Base-by-base conservation (phyloP, 2,329 filamentous ascomycete species). In the Fusarium clavum region DNA sequence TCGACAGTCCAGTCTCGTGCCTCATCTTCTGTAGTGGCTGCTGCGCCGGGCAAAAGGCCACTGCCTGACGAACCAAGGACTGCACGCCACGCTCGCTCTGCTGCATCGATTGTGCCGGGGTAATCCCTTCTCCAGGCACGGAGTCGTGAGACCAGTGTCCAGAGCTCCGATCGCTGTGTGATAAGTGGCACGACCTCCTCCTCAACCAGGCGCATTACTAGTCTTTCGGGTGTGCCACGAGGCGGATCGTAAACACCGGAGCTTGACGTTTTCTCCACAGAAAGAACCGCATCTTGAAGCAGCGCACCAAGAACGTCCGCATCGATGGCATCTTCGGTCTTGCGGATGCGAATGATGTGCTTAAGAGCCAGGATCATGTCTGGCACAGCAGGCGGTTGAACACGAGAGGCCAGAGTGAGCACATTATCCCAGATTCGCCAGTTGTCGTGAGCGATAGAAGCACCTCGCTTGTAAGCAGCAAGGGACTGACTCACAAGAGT, bases 371-470 rank as follows among this genome's bases (percentile, higher is more conserved):
- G 85, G 32, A 97, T 83, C 53, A 97, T 88, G 67, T 98, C 94
- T 1, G 84, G 79, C 76, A 94, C 90, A 1, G 91, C 89, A 0
- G 93, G 91, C 0, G 95, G 94, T 1, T 85, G 86, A 29, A 96
- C 87, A 3, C 93, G 92, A 0, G 92, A 89, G 0, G 93, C 92
- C 24, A 98, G 90, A 0, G 94, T 96, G 61, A 99, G 88, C 18
- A 98, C 91, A 75, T 99, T 99, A 77, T 97, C 93, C 95, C 95
- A 98, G 79, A 99, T 98, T 73, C 93, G 90, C 87, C 92, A 93
- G 81, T 95, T 95, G 73, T 94, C 91, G 79, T 93, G 88, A 53
- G 97, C 94, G 25, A 97, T 87, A 7, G 88, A 87, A 1, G 94
- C 94, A 12, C 94, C 96, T 69, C 92, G 91, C 77, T 97, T 96